These are phyloP conservation scores for Solanum lignicaule DNA, from an alignment of 257 asterid genomes.

Conservation along the genomic window DNA sequence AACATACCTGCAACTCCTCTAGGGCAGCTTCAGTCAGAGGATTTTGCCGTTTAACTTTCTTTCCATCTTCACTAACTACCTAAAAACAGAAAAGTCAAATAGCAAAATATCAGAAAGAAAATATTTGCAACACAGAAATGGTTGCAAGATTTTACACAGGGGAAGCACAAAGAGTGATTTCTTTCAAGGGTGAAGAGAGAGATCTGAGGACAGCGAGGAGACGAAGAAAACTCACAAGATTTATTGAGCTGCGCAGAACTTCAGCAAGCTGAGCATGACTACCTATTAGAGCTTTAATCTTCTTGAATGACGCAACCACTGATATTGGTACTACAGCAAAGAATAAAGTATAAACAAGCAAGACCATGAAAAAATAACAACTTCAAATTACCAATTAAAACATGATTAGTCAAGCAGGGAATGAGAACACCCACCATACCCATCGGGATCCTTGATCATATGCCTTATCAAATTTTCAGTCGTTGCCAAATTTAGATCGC, in stretches of 20 bases:
- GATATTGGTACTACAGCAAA: slow-evolving; percentile 59
- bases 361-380: neutral
- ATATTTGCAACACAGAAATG: neutral
- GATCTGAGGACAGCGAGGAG: neutral
- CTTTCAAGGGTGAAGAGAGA: neutral
- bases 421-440: slow-evolving; percentile 52
- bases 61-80: slow-evolving; percentile 85
- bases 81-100: slow-evolving; percentile 16
- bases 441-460: slow-evolving; percentile 79
- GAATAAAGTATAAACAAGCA: neutral
- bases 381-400: neutral
- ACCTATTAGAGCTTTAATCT: slow-evolving; percentile 49
- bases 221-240: slow-evolving; percentile 38
- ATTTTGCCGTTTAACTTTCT: slow-evolving; percentile 59
- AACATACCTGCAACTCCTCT: slow-evolving; percentile 82
- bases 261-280: slow-evolving; percentile 55
- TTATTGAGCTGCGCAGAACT: slow-evolving; percentile 51
- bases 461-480: slow-evolving; percentile 64
- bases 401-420: neutral
- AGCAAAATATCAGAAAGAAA: neutral
- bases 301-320: slow-evolving; percentile 76
- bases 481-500: slow-evolving; percentile 89
- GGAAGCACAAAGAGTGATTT: neutral
- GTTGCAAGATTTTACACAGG: neutral
- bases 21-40: slow-evolving; percentile 61